Evolutionary conservation across 176 grass and related monocot genomes (phyloP), one percentile per base, ranked within the genome.

Genomic region (Saccharum spontaneum): DNA sequence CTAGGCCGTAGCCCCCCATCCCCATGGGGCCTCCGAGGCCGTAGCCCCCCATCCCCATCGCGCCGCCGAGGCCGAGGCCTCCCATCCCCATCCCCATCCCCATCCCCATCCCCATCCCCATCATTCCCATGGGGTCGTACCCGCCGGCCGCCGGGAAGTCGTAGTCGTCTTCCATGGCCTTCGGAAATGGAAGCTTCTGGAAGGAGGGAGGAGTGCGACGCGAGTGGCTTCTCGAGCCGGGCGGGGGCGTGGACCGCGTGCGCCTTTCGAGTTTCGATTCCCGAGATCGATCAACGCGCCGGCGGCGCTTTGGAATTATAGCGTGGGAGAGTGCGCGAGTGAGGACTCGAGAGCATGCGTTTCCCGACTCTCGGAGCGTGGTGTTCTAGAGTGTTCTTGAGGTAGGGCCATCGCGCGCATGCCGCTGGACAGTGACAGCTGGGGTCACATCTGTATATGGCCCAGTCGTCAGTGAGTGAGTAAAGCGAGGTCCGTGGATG

Each of bases 141-240:
- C 87, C 94, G 69, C 85, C 83, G 13, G 62, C 85, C 30, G 40
- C 75, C 41, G 88, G 76, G 64, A 87, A 82, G 36, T 85, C 88
- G 52, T 90, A 84, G 87, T 95, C 90, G 69, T 94, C 89, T 44
- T 97, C 91, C 94, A 92, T 92, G 39, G 62, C 46, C 83, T 14
- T 12, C 8, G 3, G 44, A 7, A 70, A 30, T 4, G 57, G 61
- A 71, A 64, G 57, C 39, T 87, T 83, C 60, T 20, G 20, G 54
- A 79, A 54, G 45, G 18, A 34, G 18, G 1, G 41, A 14, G 16
- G 40, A n/a, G 62, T n/a, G 41, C 44, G 22, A 23, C 33, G 55
- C 8, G 30, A 20, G 46, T 6, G 15, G 46, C 14, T 22, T 73
- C 41, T 73, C 13, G 70, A 46, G 12, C 11, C 2, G 38, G 14